Evolutionary conservation across 176 grass and related monocot genomes (phyloP), one percentile per base, ranked within the genome.

Genomic region (Puccinellia tenuiflora): DNA sequence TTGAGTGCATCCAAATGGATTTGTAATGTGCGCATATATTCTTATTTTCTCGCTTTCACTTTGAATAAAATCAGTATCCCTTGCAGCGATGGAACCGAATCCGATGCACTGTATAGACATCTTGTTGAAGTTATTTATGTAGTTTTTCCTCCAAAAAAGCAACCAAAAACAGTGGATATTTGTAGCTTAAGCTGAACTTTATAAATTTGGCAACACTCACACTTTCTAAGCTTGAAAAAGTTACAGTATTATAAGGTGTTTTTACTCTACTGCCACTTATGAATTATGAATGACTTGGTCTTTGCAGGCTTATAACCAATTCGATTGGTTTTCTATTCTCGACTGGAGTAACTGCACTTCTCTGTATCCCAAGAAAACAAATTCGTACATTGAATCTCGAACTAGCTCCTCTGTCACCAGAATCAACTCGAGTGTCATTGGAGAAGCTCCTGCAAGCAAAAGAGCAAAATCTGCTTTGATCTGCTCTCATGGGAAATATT

Each of bases 251-350:
- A 33, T 24, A 12, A 2, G 45, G 37, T 69, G 63, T 46, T 81
- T 72, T 70, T 43, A 50, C 52, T 26, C 20, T 33, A 73, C 11
- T 35, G 5, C 9, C 38, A 52, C 38, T 47, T 25, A 48, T 18
- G 30, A 61, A 33, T 15, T 55, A 54, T 43, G 12, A 50, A 21
- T 29, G 15, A 22, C 9, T 62, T 76, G 24, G 24, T 57, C 16
- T 85, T 76, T 81, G 34, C 83, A 89, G 83, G 71, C 81, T 47
- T 70, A 68, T 61, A 34, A 64, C 22, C 56, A 77, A 15, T 72
- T 56, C 62, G 57, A 81, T 43, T 61, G 50, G 26, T 20, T 78
- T 79, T 71, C 43, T 77, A 28, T 21, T 73, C 46, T 64, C 29
- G 34, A 30, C 37, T 33, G 38, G 25, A 22, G 47, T 64, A 62